Conservation (phyloP, 768 basidiomycete genomes). For the Mycena floridula region DNA sequence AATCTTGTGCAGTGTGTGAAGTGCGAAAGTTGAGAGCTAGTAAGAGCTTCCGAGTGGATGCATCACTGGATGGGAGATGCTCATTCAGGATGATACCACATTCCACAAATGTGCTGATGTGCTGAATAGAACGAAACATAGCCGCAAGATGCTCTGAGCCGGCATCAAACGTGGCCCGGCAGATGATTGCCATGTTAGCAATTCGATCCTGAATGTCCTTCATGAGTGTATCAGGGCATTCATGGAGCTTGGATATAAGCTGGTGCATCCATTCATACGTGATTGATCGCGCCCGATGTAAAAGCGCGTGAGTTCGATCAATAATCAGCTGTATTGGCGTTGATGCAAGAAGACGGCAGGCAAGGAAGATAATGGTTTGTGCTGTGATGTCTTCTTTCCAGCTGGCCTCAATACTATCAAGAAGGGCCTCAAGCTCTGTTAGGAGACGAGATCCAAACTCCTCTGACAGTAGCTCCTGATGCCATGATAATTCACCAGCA, state of each 20-base stretch:
- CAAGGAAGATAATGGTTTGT: slow-evolving; percentile 27
- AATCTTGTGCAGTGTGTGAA: no score
- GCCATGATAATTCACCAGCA: slow-evolving; percentile 25
- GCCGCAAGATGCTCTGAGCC: slow-evolving; percentile 10
- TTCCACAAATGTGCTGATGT: slow-evolving; percentile 22
- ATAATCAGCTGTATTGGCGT: not conserved
- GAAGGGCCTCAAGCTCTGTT: slow-evolving; percentile 24
- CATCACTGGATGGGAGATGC: no score
- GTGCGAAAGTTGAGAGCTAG: no score
- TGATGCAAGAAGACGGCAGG: slow-evolving; percentile 28
- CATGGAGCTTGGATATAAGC: not conserved
- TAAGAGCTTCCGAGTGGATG: no score
- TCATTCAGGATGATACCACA: slow-evolving; percentile 26
- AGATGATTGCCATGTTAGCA: slow-evolving; percentile 30
- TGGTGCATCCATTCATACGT: slow-evolving; percentile 23
- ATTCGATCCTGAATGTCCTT: slow-evolving; percentile 17
- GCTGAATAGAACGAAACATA: slow-evolving; percentile 3
- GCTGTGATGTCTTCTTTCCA: slow-evolving; percentile 31
- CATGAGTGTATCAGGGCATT: slow-evolving; percentile 8
- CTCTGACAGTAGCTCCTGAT: slow-evolving; percentile 24
- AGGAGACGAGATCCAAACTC: slow-evolving; percentile 31
- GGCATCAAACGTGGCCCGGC: slow-evolving; percentile 33
- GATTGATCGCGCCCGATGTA: slow-evolving; percentile 23
- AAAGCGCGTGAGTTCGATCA: slow-evolving; percentile 12
- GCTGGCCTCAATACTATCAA: slow-evolving; percentile 30